Evolutionary conservation across 2,329 filamentous ascomycete genomes (phyloP), one percentile per base, ranked within the genome.

Genomic region (Ophiocordyceps camponoti-floridani): DNA sequence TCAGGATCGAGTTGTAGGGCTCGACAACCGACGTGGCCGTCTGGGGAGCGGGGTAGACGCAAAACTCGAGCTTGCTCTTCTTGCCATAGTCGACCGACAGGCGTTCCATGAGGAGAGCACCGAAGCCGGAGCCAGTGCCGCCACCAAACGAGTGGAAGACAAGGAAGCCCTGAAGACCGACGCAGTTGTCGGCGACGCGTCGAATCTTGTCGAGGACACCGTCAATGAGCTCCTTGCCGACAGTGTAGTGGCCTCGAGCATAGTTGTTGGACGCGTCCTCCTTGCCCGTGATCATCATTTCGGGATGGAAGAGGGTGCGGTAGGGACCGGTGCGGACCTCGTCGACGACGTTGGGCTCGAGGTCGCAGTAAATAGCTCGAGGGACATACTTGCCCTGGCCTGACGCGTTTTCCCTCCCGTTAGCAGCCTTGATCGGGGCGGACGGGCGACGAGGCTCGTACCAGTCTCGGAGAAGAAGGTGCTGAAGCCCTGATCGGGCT

Each of bases 181-280:
- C 82, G 69, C 91, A 98, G 79, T 91, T 93, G 68, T 98, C 88
- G 67, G 91, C 89, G 56, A 96, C 88, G 57, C 85, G 86, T 66
- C 91, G 86, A 54, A 98, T 84, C 78, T 94, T 94, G 77, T 98
- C 91, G 56, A 96, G 73, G 50, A 96, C 91, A 65, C 88, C 82
- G 67, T 98, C 91, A 58, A 96, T 95, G 67, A 98, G 79, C 76
- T 98, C 91, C 79, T 96, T 96, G 65, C 91, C 91, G 58, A 96
- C 88, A 52, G 91, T 98, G 78, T 98, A 98, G 76, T 98, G 91
- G 56, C 91, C 91, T 77, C 91, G 89, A 58, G 91, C 91, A 63
- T 96, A 96, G 82, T 98, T 98, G 84, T 98, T 98, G 56, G 89
- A 95, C 55, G 91, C 91, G 80, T 96, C 91, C 77, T 96, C 91